Evolutionary conservation across 1,139 yeast genomes (phyloP).

Genomic region (Zygosaccharomyces pseudobailii): DNA sequence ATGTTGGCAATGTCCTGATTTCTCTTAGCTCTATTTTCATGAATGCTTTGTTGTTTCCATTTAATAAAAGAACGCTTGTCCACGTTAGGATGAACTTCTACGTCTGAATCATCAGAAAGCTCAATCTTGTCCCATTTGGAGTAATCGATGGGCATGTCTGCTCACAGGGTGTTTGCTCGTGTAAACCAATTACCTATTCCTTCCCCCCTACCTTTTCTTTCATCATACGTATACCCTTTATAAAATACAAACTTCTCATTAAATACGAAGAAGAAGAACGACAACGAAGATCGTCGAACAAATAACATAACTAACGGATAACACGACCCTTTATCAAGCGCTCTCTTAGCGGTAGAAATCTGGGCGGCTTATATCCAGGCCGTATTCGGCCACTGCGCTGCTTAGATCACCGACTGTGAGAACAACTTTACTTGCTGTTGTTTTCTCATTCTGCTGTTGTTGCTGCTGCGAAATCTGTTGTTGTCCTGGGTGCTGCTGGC

Average conservation of each 20-base stretch:
- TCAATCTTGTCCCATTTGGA: constrained; percentile 98
- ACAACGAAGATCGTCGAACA: neutral
- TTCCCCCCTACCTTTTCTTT: neutral
- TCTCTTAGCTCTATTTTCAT: constrained; percentile 81
- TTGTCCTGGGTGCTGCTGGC: constrained; percentile 44
- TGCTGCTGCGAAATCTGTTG: constrained; percentile 33
- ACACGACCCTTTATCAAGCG: neutral
- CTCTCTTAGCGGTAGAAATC: constrained; percentile 73
- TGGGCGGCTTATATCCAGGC: constrained; percentile 84
- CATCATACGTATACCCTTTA: constrained; percentile 1
- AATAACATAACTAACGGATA: too few relatives aligned
- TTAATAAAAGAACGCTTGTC: constrained; percentile 87
- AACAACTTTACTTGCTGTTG: constrained; percentile 38
- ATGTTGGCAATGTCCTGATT: constrained; percentile 71
- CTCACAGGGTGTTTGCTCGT: too few relatives aligned
- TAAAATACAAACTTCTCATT: constrained; percentile 2
- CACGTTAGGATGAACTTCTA: constrained; percentile 97
- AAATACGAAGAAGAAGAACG: constrained; percentile 1
- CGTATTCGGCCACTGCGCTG: constrained; percentile 66
- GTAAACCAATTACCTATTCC: too few relatives aligned
- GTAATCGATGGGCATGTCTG: constrained; percentile 73
- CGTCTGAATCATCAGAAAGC: constrained; percentile 90
- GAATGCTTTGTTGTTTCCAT: constrained; percentile 97
- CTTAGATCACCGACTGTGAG: constrained; percentile 33
- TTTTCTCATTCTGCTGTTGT: constrained; percentile 40